Conservation (phyloP, 106 monocot genomes). For the Platanthera zijinensis region DNA sequence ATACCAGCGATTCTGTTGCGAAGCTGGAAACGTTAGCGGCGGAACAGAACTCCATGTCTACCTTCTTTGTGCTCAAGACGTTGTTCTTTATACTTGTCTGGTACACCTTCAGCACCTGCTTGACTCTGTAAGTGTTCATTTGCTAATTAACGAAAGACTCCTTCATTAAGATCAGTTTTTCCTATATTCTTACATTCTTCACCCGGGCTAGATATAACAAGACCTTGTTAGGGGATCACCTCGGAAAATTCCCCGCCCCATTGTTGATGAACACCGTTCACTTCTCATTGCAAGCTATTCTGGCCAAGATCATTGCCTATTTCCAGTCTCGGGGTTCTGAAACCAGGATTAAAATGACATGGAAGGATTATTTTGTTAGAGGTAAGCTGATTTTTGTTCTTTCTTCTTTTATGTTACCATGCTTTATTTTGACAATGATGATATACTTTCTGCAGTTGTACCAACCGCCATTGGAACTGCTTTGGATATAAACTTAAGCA, state of each 20-base stretch:
- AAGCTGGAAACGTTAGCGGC: constrained; percentile 19
- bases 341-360: constrained; percentile 35
- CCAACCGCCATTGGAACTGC: constrained; percentile 80
- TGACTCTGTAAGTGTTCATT: constrained; percentile 73
- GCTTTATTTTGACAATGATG: background rate
- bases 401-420: background rate
- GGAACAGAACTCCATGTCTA: constrained; percentile 20
- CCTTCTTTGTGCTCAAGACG: constrained; percentile 46
- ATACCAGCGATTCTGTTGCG: constrained; percentile 10
- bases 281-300: constrained; percentile 77
- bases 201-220: constrained; percentile 68
- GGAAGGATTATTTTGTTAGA: constrained; percentile 86
- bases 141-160: background rate
- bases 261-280: constrained; percentile 93
- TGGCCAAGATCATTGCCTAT: constrained; percentile 53
- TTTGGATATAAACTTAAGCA: constrained; percentile 90
- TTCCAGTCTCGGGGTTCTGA: constrained; percentile 27
- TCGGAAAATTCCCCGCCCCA: constrained; percentile 83
- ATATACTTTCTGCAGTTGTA: constrained; percentile 49
- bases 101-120: constrained; percentile 85
- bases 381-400: constrained; percentile 23
- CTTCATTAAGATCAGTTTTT: background rate
- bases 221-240: constrained; percentile 68
- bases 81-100: constrained; percentile 59
- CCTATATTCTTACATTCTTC: background rate